A percentile compares a stretch with the other conserved stretches of the same genome.
Conservation (phyloP, 768 basidiomycete species). For the Termitomyces sp. region DNA sequence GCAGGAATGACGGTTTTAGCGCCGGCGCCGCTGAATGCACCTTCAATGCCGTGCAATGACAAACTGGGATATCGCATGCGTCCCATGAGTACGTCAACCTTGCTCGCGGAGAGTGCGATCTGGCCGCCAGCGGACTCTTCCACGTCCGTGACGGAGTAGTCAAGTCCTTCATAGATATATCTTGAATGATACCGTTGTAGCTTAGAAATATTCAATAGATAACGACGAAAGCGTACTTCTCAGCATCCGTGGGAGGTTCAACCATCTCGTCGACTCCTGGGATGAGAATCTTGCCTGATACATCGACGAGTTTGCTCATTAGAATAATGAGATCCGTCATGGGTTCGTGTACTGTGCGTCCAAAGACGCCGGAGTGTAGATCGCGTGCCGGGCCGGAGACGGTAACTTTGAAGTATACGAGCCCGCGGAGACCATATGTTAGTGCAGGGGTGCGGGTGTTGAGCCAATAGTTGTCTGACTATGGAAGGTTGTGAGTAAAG, state of each 20-base stretch:
- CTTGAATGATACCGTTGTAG: conserved; percentile 26
- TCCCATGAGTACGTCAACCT: conserved; percentile 82
- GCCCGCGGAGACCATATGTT: conserved; percentile 87
- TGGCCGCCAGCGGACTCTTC: conserved; percentile 72
- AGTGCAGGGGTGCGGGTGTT: conserved; percentile 76
- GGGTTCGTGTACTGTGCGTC: conserved; percentile 80
- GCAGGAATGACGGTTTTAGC: conserved; percentile 95
- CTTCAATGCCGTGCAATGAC: conserved; percentile 93
- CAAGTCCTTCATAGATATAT: conserved; percentile 67
- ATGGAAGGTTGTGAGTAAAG: neutral
- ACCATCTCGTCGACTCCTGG: conserved; percentile 90
- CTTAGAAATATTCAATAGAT: neutral
- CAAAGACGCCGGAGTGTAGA: conserved; percentile 88
- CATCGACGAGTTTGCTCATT: conserved; percentile 81
- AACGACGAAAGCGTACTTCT: conserved; percentile 47
- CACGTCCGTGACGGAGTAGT: conserved; percentile 71
- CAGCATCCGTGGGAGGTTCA: conserved; percentile 64
- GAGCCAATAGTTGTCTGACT: conserved; percentile 96
- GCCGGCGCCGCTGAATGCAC: conserved; percentile 82
- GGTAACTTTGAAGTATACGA: conserved; percentile 82
- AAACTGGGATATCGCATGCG: conserved; percentile 89
- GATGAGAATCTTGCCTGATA: conserved; percentile 78
- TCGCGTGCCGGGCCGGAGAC: conserved; percentile 84
- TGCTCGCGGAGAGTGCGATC: conserved; percentile 74
- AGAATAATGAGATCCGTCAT: conserved; percentile 90